Base-by-base conservation (phyloP, 192 early-diverging fungal genomes). In the Podila horticola region DNA sequence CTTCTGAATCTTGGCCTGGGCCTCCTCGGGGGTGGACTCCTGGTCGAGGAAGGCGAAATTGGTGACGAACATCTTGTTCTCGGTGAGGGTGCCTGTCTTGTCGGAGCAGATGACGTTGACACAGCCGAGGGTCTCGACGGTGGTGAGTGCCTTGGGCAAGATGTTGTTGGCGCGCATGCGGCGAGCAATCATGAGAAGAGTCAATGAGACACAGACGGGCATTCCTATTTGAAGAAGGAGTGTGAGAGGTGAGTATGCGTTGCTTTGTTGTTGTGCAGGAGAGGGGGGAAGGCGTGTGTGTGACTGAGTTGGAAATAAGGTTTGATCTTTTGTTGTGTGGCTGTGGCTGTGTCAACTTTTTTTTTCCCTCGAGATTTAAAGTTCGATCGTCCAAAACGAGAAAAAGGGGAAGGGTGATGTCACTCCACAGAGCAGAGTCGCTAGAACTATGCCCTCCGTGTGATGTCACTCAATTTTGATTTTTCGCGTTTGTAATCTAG, bases 41-140 rank as follows among this genome's bases (percentile, higher is more conserved):
- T 85, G 63, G 71, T 88, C 67, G 57, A 69, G 63, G 55, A 92
- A 83, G 31, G 77, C 82, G 22, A 82, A 72, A 60, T 79, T 68
- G 45, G 75, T 76, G 20, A 92, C 91, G 31, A 72, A 74, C 94
- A 98, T 95, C 58, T 89, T 84, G 85, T 92, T 89, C 66, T 90
- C 86, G 15, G 96, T 98, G 48, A 98, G 82, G 9, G 95, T 98
- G 0, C 95, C 96, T n/a, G 96, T 97, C 85, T 98, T 98, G 82
- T 98, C 95, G 49, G 93, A 95, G 60, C 74, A 83, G 67, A 83
- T 77, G 26, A 77, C 68, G 66, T 83, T 89, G 59, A 95, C 90
- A 58, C 91, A 91, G 29, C 95, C 97, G 22, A 98, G 88, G 5
- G 95, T 95, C 85, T 98, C 95, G 66, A 98, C 90, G 1, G 93